Conservation (phyloP, 148 eudicot species). For the Hydrangea macrophylla region DNA sequence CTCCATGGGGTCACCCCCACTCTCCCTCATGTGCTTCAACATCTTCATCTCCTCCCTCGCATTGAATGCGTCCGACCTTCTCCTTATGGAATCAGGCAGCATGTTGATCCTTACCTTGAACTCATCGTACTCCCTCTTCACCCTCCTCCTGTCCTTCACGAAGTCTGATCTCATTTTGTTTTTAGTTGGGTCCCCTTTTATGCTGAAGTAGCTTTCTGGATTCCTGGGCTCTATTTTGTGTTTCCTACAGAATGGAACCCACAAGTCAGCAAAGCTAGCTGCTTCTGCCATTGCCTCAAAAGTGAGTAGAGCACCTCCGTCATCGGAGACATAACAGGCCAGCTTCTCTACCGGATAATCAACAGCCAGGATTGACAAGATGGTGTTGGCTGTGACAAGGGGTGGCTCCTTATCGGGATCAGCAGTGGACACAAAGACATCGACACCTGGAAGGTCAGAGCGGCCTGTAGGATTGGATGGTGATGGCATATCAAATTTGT, state of each 20-base stretch:
- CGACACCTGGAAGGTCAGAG: too few species aligned
- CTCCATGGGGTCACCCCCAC: too few species aligned
- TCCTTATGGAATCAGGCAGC: too few species aligned
- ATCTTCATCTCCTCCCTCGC: too few species aligned
- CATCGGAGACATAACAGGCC: conserved; percentile 17
- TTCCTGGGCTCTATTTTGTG: conserved; percentile 21
- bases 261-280: conserved; percentile 18
- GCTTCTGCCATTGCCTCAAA: conserved; percentile 25
- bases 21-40: too few species aligned
- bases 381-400: conserved; percentile 26
- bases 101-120: conserved; percentile 27
- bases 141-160: conserved; percentile 23
- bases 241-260: conserved; percentile 25
- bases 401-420: conserved; percentile 25
- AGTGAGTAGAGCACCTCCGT: too few species aligned
- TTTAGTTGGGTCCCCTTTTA: conserved; percentile 19
- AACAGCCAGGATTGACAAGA: conserved; percentile 20
- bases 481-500: conserved; percentile 18
- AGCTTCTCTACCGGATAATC: conserved; percentile 23
- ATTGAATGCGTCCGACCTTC: too few species aligned
- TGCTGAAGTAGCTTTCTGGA: conserved; percentile 19
- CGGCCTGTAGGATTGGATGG: conserved; percentile 4
- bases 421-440: too few species aligned
- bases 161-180: conserved; percentile 13
- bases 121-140: conserved; percentile 26